Evolutionary conservation across 1,284 basidiomycete species (phyloP).

Genomic region (Cutaneotrichosporon sp.): DNA sequence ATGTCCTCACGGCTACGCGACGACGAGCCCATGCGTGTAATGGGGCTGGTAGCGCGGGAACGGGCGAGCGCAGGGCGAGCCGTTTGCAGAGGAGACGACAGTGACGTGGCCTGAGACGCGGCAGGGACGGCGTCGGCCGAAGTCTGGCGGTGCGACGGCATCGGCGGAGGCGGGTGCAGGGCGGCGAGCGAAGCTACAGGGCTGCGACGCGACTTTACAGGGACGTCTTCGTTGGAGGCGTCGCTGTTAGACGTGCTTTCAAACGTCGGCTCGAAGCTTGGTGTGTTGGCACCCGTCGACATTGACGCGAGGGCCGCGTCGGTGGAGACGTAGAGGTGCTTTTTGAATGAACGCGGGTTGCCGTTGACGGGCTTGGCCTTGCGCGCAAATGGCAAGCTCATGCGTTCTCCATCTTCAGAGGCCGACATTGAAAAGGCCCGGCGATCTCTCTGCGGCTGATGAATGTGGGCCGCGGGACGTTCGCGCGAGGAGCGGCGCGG

Average conservation of each 20-base stretch:
- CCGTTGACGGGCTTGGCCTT: slow-evolving; percentile 24
- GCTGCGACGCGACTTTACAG: background rate
- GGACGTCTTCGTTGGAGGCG: slow-evolving; percentile 13
- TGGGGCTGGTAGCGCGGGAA: slow-evolving; percentile 15
- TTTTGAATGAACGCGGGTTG: slow-evolving; percentile 10
- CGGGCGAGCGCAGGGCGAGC: slow-evolving; percentile 11
- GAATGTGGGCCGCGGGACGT: background rate
- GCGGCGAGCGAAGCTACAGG: background rate
- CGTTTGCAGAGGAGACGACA: slow-evolving; percentile 15
- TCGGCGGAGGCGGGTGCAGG: slow-evolving; percentile 2
- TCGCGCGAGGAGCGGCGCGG: no score
- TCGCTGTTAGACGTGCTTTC: slow-evolving; percentile 40
- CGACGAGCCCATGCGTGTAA: slow-evolving; percentile 34
- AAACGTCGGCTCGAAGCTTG: slow-evolving; percentile 35
- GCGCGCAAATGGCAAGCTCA: slow-evolving; percentile 25
- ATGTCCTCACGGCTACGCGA: slow-evolving; percentile 45
- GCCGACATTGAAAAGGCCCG: slow-evolving; percentile 44
- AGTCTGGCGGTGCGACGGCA: slow-evolving; percentile 5
- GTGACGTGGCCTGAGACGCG: slow-evolving; percentile 4
- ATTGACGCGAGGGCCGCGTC: slow-evolving; percentile 20
- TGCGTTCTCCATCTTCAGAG: slow-evolving; percentile 11
- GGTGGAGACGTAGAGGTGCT: background rate
- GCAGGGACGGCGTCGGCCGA: background rate
- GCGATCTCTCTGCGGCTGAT: slow-evolving; percentile 25
- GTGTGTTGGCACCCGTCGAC: slow-evolving; percentile 36